phyloP scores from a whole-genome alignment of 768 basidiomycete genomes.

The Kwoniella pini region DNA sequence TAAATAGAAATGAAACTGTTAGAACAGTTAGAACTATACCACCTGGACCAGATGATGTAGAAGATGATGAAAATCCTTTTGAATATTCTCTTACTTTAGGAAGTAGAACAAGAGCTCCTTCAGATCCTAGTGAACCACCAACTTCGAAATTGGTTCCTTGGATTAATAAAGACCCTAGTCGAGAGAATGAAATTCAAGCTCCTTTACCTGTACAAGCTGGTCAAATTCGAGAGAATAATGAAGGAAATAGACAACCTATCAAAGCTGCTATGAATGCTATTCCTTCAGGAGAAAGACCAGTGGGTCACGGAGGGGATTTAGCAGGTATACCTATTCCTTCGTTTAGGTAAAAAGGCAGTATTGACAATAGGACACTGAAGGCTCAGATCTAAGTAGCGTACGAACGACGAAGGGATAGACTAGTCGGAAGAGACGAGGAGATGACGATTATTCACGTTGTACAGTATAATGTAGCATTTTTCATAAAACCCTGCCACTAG shows the following conservation, averaged over 20 bases:
- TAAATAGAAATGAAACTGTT: constrained; percentile 7
- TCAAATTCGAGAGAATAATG: neutral
- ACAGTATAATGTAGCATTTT: too few species aligned
- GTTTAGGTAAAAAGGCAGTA: constrained; percentile 3
- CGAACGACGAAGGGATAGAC: too few species aligned
- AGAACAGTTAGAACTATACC: constrained; percentile 7
- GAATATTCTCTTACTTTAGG: neutral
- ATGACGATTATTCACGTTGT: too few species aligned
- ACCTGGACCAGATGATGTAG: constrained; percentile 8
- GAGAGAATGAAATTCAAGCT: neutral
- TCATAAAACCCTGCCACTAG: too few species aligned
- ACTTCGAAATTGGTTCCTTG: constrained; percentile 22
- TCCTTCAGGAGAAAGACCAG: neutral
- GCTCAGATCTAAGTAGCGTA: too few species aligned
- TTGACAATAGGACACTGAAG: too few species aligned
- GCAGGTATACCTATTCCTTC: constrained; percentile 9
- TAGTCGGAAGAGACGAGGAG: too few species aligned
- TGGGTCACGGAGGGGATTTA: constrained; percentile 15
- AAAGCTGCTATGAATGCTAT: constrained; percentile 15
- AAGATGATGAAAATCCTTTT: constrained; percentile 6
- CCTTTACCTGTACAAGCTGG: neutral
- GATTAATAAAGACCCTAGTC: constrained; percentile 12
- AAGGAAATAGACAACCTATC: constrained; percentile 5
- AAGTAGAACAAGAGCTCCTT: constrained; percentile 5
- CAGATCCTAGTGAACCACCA: constrained; percentile 10